Evolutionary conservation across 2,329 filamentous ascomycete species (phyloP).

Genomic region (Berkeleyomyces basicola): DNA sequence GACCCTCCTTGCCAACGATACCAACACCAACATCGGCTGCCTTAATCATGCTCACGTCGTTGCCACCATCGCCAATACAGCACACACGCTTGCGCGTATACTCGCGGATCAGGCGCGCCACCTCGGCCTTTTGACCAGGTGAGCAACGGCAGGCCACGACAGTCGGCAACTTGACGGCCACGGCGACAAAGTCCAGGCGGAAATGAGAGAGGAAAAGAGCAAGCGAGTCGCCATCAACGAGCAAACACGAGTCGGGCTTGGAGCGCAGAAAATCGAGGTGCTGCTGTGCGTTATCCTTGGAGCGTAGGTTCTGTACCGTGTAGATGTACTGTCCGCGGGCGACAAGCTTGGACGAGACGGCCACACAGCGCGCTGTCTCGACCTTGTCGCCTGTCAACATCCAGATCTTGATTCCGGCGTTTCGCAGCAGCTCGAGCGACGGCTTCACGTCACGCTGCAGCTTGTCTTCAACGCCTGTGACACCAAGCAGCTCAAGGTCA

Average conservation of each 20-base stretch:
- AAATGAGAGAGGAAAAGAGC: slow-evolving; percentile 70
- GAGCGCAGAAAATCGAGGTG: slow-evolving; percentile 75
- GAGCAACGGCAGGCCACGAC: slow-evolving; percentile 95
- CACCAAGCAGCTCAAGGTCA: slow-evolving; percentile 83
- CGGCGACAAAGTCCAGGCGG: slow-evolving; percentile 67
- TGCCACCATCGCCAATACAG: slow-evolving; percentile 94
- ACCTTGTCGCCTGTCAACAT: slow-evolving; percentile 99
- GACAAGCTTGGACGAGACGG: slow-evolving; percentile 86
- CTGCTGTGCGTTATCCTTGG: slow-evolving; percentile 72
- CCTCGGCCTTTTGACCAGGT: slow-evolving; percentile 89
- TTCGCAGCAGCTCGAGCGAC: slow-evolving; percentile 82
- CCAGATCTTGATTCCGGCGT: slow-evolving; percentile 98
- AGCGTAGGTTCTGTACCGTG: slow-evolving; percentile 71
- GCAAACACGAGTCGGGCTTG: slow-evolving; percentile 71
- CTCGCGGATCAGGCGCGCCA: slow-evolving; percentile 76
- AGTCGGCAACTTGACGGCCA: slow-evolving; percentile 73
- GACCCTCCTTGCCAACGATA: slow-evolving; percentile 94
- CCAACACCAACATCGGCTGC: slow-evolving; percentile 94
- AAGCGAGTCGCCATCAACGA: slow-evolving; percentile 89
- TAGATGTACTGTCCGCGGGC: slow-evolving; percentile 90
- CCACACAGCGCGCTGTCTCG: slow-evolving; percentile 90
- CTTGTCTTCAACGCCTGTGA: slow-evolving; percentile 95
- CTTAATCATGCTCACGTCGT: slow-evolving; percentile 98
- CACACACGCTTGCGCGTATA: slow-evolving; percentile 91
- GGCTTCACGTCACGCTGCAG: slow-evolving; percentile 91